A percentile compares a stretch with the other conserved stretches of the same genome.
Evolutionary conservation across 805 yeast genomes (phyloP).

Genomic region (Suhomyces vadensis): DNA sequence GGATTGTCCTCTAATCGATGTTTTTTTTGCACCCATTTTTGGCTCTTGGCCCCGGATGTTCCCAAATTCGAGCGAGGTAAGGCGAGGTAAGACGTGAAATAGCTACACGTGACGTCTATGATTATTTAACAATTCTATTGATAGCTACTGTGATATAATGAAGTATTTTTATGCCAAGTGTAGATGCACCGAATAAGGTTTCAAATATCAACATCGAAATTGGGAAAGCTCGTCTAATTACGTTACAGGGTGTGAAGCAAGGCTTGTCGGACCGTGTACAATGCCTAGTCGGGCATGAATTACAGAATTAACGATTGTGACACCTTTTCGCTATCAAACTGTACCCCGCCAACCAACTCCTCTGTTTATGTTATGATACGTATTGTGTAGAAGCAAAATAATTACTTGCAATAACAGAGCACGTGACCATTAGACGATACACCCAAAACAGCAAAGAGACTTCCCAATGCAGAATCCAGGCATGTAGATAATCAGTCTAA

Average conservation of each 20-base stretch:
- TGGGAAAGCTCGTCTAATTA: no score
- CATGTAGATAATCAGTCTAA: background rate
- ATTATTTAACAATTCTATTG: slow-evolving; percentile 1
- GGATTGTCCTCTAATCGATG: background rate
- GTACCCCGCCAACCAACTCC: background rate
- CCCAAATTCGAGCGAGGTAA: no score
- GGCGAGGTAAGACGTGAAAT: no score
- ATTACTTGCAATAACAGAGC: background rate
- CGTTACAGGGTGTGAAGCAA: no score
- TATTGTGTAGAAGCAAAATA: background rate
- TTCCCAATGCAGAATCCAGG: slow-evolving; percentile 5
- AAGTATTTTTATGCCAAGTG: background rate
- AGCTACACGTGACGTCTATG: background rate
- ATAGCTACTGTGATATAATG: background rate
- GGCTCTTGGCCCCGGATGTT: slow-evolving; percentile 1
- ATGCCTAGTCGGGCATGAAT: no score
- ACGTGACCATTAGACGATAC: slow-evolving; percentile 1
- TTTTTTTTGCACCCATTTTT: slow-evolving; percentile 1
- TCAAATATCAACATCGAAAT: no score
- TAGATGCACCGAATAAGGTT: background rate
- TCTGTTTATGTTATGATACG: background rate
- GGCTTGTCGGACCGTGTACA: no score
- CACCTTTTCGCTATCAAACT: no score
- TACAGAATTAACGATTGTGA: no score
- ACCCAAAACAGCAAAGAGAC: slow-evolving; percentile 5